A percentile compares a stretch with the other conserved stretches of the same genome.
Conservation (phyloP, 257 asterid species). For the Fraxinus pennsylvanica region DNA sequence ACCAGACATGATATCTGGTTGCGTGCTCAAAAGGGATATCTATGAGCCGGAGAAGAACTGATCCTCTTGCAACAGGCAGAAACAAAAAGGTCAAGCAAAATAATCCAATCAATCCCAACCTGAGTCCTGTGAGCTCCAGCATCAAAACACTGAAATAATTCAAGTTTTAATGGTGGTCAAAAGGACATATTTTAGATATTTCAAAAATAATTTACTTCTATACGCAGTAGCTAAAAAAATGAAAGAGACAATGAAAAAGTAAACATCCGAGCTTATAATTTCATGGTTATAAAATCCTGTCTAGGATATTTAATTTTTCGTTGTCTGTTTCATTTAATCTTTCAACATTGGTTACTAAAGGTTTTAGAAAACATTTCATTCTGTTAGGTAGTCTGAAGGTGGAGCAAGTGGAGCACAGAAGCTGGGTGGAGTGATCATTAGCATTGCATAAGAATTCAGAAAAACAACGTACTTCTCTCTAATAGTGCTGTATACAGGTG, state of each 20-base stretch:
- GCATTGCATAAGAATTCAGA: no score
- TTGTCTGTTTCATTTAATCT: background rate
- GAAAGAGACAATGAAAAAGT: background rate
- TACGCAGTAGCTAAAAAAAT: background rate
- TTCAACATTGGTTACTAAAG: background rate
- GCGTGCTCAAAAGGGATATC: constrained; percentile 92
- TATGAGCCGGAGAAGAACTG: constrained; percentile 68
- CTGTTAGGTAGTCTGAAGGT: background rate
- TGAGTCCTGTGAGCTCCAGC: constrained; percentile 67
- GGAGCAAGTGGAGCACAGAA: background rate
- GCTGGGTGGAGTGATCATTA: no score
- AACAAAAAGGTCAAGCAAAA: constrained; percentile 71
- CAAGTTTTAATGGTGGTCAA: constrained; percentile 14
- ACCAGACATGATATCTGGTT: constrained; percentile 85
- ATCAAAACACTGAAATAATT: constrained; percentile 39
- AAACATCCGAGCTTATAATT: background rate
- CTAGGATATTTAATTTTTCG: background rate
- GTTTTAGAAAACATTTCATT: background rate
- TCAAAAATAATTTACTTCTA: background rate
- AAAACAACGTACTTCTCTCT: no score
- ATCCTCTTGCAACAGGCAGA: constrained; percentile 75
- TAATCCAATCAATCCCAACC: constrained; percentile 66
- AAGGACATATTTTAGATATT: background rate
- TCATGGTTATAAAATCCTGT: background rate
- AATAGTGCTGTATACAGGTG: no score